Evolutionary conservation across 495 filamentous ascomycete genomes (phyloP), one percentile per base, ranked within the genome.

Genomic region (Aspergillus wentii): DNA sequence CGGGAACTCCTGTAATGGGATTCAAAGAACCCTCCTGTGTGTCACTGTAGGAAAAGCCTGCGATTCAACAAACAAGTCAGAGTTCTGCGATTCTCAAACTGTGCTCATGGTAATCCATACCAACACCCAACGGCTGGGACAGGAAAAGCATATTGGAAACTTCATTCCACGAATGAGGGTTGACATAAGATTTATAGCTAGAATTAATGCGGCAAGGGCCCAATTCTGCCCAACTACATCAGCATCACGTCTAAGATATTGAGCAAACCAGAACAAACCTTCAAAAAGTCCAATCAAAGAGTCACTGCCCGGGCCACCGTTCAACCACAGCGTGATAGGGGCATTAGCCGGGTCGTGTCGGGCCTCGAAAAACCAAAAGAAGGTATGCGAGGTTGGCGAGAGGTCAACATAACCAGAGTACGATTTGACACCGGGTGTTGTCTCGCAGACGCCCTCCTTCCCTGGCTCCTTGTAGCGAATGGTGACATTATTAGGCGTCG

Each of bases 141-240:
- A 90, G 68, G 48, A 80, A 90, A 8, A 90, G 62, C 72, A 88
- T 72, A 48, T 88, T 88, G 10, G 80, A 83, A 3, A 75, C 75
- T 45, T 82, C 71, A 52, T 79, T 84, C 83, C 83, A 90, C 4
- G 76, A 74, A 62, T 81, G 83, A 9, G 72, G 73, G 52, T 80
- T 77, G 13, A 74, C 54, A 32, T 62, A 64, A 10, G 72, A 62
- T 37, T 76, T 71, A 31, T 72, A 55, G 19, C 74, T 61, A 32
- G 67, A 52, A 11, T 72, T 75, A 17, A 82, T 64, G 38, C 66
- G 62, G 49, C 78, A 81, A 7, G 79, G 78, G 4, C 78, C 78
- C 37, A 77, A 51, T 50, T 82, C 78, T 77, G 38, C 7, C 17
- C n/a, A n/a, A n/a, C n/a, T 20, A 4, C 15, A 9, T 56, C 25